phyloP scores from a whole-genome alignment of 148 eudicot species.

The Polygonum aviculare region DNA sequence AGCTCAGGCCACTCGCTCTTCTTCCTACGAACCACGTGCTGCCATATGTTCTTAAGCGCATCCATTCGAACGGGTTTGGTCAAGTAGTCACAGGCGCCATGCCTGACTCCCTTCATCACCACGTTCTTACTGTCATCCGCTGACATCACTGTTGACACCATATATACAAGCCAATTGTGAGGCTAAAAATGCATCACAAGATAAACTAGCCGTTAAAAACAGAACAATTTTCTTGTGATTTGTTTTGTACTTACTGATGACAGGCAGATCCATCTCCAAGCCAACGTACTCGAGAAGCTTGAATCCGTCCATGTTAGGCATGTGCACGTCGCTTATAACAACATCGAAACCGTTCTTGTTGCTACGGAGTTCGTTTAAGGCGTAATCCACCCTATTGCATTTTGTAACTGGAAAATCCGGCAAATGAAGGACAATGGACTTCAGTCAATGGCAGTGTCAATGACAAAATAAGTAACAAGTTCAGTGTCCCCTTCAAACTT shows the following conservation, averaged over 20 bases:
- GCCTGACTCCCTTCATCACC: constrained; percentile 82
- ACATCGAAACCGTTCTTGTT: constrained; percentile 85
- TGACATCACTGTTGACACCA: constrained; percentile 49
- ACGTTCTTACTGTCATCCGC: constrained; percentile 76
- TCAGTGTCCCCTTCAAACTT: not conserved
- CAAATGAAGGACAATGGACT: not conserved
- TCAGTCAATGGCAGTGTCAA: not conserved
- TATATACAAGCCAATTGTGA: not conserved
- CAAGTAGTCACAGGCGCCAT: constrained; percentile 85
- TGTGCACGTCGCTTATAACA: constrained; percentile 96
- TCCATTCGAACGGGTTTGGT: constrained; percentile 80
- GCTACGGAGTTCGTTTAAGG: constrained; percentile 66
- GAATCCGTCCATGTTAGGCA: constrained; percentile 99
- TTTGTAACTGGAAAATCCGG: constrained; percentile 52
- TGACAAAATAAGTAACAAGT: not conserved
- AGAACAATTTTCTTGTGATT: not conserved
- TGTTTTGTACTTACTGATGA: constrained; percentile 58
- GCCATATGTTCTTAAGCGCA: constrained; percentile 85
- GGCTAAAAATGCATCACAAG: constrained; percentile 4
- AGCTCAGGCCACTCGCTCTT: constrained; percentile 42
- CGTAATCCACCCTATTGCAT: constrained; percentile 65
- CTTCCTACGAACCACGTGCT: constrained; percentile 77
- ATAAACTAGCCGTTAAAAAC: not conserved
- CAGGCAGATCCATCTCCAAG: constrained; percentile 99
- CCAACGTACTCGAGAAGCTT: constrained; percentile 97